Evolutionary conservation across 1,284 basidiomycete species (phyloP).

Genomic region (Ganoderma leucocontextum): DNA sequence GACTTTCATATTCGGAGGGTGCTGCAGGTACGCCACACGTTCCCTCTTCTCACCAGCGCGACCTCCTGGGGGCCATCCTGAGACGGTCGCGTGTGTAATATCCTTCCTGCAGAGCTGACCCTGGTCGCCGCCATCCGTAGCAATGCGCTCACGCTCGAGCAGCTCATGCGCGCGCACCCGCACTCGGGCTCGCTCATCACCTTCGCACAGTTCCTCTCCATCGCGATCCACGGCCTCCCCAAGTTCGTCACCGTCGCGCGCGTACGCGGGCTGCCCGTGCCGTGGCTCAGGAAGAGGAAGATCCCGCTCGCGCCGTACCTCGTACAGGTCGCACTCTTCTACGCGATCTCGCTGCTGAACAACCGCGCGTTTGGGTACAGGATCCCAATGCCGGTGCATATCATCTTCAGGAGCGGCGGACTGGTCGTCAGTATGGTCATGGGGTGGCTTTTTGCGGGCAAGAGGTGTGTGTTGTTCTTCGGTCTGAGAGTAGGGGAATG

Average conservation of each 20-base stretch:
- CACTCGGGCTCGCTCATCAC: slow-evolving; percentile 83
- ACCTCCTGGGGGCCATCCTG: background rate
- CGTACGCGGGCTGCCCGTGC: slow-evolving; percentile 26
- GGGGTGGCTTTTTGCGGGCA: slow-evolving; percentile 69
- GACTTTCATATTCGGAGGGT: slow-evolving; percentile 62
- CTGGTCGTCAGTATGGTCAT: slow-evolving; percentile 82
- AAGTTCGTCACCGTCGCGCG: slow-evolving; percentile 51
- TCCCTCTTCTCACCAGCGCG: background rate
- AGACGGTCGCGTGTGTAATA: slow-evolving; percentile 21
- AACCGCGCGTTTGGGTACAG: slow-evolving; percentile 89
- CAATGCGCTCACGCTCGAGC: slow-evolving; percentile 78
- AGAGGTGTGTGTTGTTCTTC: slow-evolving; percentile 52
- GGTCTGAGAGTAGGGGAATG: background rate
- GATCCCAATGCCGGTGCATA: slow-evolving; percentile 93
- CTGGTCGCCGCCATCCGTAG: slow-evolving; percentile 43
- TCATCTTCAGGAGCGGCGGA: slow-evolving; percentile 94
- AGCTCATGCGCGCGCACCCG: slow-evolving; percentile 69
- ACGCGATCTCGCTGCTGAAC: slow-evolving; percentile 85
- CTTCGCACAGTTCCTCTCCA: slow-evolving; percentile 82
- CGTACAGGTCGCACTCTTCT: slow-evolving; percentile 86
- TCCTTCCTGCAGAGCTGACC: background rate
- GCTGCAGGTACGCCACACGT: slow-evolving; percentile 58
- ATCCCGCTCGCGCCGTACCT: slow-evolving; percentile 83
- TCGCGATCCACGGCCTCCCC: slow-evolving; percentile 75
- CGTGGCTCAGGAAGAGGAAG: slow-evolving; percentile 64